Evolutionary conservation across 1,139 yeast genomes (phyloP).

Genomic region (Protomyces macrosporus): DNA sequence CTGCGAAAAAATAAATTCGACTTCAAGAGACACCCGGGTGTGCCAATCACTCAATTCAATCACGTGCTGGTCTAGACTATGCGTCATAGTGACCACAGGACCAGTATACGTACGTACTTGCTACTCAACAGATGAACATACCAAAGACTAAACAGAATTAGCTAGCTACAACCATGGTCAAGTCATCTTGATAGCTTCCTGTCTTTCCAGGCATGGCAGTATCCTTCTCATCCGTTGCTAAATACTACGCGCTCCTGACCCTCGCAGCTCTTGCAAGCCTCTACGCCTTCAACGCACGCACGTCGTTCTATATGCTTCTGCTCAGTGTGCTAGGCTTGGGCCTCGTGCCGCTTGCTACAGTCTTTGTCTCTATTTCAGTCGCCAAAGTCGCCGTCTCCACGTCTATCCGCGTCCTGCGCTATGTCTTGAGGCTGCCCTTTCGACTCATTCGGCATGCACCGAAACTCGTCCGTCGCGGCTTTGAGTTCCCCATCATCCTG

Average conservation of each 20-base stretch:
- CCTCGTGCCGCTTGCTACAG: neutral
- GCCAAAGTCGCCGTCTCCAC: conserved; percentile 2
- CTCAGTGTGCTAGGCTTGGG: neutral
- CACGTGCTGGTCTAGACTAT: neutral
- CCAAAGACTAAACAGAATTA: no score
- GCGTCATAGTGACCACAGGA: no score
- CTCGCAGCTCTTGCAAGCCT: neutral
- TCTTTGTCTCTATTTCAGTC: conserved; percentile 9
- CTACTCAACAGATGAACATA: no score
- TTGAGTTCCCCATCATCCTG: conserved; percentile 15
- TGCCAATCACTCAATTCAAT: neutral
- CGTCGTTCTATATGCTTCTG: neutral
- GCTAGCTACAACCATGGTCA: no score
- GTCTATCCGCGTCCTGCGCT: neutral
- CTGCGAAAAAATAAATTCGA: neutral
- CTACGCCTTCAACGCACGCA: neutral
- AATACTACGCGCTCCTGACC: neutral
- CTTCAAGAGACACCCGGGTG: neutral
- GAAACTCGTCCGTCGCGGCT: neutral
- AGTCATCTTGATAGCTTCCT: no score
- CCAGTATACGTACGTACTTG: no score
- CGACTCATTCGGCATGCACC: conserved; percentile 10
- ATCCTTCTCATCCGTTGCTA: neutral
- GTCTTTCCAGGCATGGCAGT: neutral
- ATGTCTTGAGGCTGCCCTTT: conserved; percentile 4